Conservation (phyloP, 2,329 filamentous ascomycete species). For the Monosporascus sp. region DNA sequence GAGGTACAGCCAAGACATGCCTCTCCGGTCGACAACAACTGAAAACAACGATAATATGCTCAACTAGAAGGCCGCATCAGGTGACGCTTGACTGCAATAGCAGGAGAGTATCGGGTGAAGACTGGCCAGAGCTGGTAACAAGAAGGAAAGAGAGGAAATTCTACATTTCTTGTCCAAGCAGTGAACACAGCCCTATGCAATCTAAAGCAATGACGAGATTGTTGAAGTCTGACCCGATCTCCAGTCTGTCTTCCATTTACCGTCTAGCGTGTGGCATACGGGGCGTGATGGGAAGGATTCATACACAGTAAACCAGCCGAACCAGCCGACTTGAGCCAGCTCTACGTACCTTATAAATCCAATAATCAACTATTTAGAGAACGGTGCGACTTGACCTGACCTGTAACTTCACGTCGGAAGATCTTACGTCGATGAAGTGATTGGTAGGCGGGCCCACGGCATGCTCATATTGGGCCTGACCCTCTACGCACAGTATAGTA, state of each 20-base stretch:
- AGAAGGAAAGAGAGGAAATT: background rate
- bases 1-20: background rate
- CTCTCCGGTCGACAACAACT: background rate
- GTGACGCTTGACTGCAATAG: background rate
- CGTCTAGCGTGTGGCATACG: background rate
- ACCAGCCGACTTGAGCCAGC: background rate
- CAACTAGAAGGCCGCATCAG: background rate
- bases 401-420: too few species aligned
- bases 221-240: background rate
- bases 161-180: background rate
- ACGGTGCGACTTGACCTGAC: background rate
- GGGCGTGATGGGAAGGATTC: background rate
- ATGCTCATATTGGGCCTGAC: background rate
- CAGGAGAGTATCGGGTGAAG: background rate
- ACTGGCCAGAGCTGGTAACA: background rate
- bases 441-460: background rate
- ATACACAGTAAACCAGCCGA: background rate
- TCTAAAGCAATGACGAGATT: background rate
- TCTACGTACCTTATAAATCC: background rate
- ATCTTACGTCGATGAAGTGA: background rate
- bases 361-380: background rate
- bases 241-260: background rate
- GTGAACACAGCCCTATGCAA: background rate
- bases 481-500: background rate
- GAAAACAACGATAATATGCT: background rate